A percentile compares a stretch with the other conserved stretches of the same genome.
These are phyloP conservation scores for Suhomyces ambrosiae DNA, from an alignment of 1,139 yeast genomes.

Conservation along the genomic window DNA sequence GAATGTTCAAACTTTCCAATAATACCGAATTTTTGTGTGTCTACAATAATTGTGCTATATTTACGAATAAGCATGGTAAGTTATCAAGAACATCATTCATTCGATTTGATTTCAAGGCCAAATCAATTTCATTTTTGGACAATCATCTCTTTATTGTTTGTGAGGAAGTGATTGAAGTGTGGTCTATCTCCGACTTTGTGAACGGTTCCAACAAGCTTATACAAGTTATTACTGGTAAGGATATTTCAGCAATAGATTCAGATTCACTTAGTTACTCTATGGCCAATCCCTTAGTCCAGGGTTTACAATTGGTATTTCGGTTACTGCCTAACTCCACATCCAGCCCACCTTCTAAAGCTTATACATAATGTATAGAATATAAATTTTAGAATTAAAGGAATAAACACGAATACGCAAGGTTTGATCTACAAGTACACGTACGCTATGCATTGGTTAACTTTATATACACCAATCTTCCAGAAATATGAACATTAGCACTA, in stretches of 20 bases:
- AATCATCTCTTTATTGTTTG: slow-evolving; percentile 66
- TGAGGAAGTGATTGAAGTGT: slow-evolving; percentile 72
- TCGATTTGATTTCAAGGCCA: slow-evolving; percentile 64
- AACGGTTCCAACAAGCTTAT: slow-evolving; percentile 55
- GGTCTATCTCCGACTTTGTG: slow-evolving; percentile 57
- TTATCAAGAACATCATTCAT: slow-evolving; percentile 59
- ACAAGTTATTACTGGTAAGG: slow-evolving; percentile 77
- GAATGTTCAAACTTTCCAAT: slow-evolving; percentile 61
- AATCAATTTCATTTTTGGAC: slow-evolving; percentile 54
- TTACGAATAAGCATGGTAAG: slow-evolving; percentile 67
- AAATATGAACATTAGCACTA: no score
- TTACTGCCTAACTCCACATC: slow-evolving; percentile 12
- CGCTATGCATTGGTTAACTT: no score
- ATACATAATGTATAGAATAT: neutral
- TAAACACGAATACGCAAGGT: no score
- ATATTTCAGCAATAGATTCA: slow-evolving; percentile 48
- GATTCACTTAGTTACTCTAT: slow-evolving; percentile 53
- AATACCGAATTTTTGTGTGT: slow-evolving; percentile 58
- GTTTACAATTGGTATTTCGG: slow-evolving; percentile 58
- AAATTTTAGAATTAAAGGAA: no score
- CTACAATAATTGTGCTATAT: slow-evolving; percentile 73
- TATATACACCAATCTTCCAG: no score
- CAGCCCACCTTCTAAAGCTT: neutral
- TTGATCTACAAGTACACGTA: no score
- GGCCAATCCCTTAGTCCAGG: slow-evolving; percentile 72